These are phyloP conservation scores for Luvunga scandens DNA, from an alignment of 345 rosid genomes.

Conservation along the genomic window DNA sequence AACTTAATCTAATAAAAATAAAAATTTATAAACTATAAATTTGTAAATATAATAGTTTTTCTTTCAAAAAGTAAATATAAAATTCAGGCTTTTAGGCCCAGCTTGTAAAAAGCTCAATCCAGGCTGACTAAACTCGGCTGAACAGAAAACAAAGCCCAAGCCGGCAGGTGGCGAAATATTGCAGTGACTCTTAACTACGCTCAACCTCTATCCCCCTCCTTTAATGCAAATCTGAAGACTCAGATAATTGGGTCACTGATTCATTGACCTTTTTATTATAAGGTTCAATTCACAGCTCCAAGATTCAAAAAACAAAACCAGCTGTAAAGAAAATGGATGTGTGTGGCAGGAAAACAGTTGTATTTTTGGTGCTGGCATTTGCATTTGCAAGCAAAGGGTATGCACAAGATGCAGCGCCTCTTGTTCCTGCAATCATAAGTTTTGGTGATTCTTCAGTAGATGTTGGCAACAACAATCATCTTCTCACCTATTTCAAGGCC, in stretches of 20 bases:
- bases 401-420: constrained; percentile 44
- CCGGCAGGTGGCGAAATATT: no score
- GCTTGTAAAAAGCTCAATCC: no score
- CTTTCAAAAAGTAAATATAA: no score
- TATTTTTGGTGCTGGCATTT: constrained; percentile 21
- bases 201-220: constrained; percentile 37
- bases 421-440: constrained; percentile 69
- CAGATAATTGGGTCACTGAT: no score
- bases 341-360: neutral
- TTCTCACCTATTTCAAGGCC: constrained; percentile 71
- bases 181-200: constrained; percentile 29
- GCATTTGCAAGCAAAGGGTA: constrained; percentile 12
- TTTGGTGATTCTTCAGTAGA: constrained; percentile 93
- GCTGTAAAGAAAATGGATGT: constrained; percentile 1
- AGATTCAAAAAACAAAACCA: neutral
- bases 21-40: no score
- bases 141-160: no score
- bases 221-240: neutral
- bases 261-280: constrained; percentile 13
- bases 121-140: no score
- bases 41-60: no score
- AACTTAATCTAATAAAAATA: no score
- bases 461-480: constrained; percentile 91
- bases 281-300: neutral
- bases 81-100: no score